A percentile compares a stretch with the other conserved stretches of the same genome.
Conservation (phyloP, 306 rosid species). For the Ziziphus jujuba region DNA sequence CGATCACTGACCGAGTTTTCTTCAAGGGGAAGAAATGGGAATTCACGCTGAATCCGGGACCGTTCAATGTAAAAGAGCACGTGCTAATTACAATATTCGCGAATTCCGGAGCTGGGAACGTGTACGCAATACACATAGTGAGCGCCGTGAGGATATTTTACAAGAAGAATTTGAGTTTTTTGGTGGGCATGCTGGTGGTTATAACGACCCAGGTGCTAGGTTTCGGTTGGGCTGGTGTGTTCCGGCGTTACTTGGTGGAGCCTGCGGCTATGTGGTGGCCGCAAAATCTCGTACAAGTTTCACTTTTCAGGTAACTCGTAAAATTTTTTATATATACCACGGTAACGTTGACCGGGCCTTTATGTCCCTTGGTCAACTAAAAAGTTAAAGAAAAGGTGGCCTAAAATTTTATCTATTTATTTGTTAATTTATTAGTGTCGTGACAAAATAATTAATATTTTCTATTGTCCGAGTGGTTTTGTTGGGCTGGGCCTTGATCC, state of each 20-base stretch:
- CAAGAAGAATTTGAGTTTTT: constrained; percentile 36
- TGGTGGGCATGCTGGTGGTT: constrained; percentile 36
- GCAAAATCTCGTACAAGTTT: constrained; percentile 76
- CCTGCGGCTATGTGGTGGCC: constrained; percentile 98
- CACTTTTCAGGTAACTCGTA: constrained; percentile 82
- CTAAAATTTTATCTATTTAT: no score
- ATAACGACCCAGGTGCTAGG: constrained; percentile 61
- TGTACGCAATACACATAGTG: constrained; percentile 41
- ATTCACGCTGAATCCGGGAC: constrained; percentile 46
- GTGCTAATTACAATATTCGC: constrained; percentile 55
- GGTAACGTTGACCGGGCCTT: no score
- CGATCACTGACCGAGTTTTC: constrained; percentile 34
- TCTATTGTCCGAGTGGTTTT: no score
- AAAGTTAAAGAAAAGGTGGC: no score
- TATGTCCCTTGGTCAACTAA: no score
- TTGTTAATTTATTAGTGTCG: no score
- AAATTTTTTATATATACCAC: no score
- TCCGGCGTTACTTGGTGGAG: constrained; percentile 70
- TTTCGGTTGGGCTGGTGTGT: constrained; percentile 85
- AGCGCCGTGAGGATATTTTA: constrained; percentile 48
- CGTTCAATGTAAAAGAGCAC: constrained; percentile 50
- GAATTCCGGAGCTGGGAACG: constrained; percentile 47
- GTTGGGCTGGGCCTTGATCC: no score
- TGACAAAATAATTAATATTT: no score
- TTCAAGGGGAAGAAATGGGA: constrained; percentile 35